Evolutionary conservation across 805 yeast genomes (phyloP).

Genomic region (Saturnispora quitensis): DNA sequence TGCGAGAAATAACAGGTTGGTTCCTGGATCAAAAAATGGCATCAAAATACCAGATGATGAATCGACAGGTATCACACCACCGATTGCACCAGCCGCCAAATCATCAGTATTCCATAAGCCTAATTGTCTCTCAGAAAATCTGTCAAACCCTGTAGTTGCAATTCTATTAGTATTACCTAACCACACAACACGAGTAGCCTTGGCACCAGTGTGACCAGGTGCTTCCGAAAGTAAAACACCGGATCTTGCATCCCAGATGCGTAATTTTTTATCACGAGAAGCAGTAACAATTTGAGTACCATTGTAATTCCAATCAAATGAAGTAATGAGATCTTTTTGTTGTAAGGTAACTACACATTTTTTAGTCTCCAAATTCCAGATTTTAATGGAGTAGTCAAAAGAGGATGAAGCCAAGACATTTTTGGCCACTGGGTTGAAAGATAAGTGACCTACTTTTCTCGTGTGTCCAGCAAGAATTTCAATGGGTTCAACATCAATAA

Average conservation of each 20-base stretch:
- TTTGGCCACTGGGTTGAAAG: constrained; percentile 81
- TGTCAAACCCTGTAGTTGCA: constrained; percentile 90
- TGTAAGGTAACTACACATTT: constrained; percentile 61
- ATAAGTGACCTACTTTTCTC: constrained; percentile 88
- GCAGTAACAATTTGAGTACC: constrained; percentile 85
- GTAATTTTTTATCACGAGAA: constrained; percentile 79
- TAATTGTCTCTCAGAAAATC: constrained; percentile 86
- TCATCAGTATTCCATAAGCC: constrained; percentile 86
- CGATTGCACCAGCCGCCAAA: constrained; percentile 74
- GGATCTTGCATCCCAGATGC: constrained; percentile 84
- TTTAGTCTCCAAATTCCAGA: constrained; percentile 82
- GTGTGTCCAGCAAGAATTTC: constrained; percentile 76
- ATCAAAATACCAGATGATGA: constrained; percentile 88
- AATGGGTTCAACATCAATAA: constrained; percentile 60
- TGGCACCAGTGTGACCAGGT: constrained; percentile 87
- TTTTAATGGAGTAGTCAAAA: constrained; percentile 79
- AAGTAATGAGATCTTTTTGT: constrained; percentile 89
- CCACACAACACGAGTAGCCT: constrained; percentile 84
- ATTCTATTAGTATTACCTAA: constrained; percentile 77
- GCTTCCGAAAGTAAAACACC: constrained; percentile 76
- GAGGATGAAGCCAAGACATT: constrained; percentile 86
- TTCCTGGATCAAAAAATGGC: constrained; percentile 82
- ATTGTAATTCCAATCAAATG: constrained; percentile 82
- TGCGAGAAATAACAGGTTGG: constrained; percentile 74
- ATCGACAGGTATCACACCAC: constrained; percentile 80